A percentile compares a stretch with the other conserved stretches of the same genome.
These are phyloP conservation scores for Cardamine chenopodiifolia DNA, from an alignment of 345 rosid species.

Conservation along the genomic window DNA sequence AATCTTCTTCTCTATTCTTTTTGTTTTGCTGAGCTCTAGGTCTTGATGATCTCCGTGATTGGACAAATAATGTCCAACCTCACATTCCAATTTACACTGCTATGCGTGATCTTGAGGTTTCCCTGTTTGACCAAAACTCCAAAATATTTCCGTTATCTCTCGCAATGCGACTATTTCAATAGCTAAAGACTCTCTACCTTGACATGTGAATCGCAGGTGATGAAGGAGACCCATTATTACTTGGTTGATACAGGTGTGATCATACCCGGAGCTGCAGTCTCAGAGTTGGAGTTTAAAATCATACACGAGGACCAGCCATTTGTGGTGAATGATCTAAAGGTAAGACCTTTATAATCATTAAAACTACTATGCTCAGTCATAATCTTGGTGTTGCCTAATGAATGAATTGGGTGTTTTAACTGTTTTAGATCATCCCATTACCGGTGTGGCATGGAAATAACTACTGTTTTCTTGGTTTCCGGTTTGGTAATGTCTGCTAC, in stretches of 20 bases:
- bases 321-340: slow-evolving; percentile 69
- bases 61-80: slow-evolving; percentile 93
- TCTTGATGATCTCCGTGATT: slow-evolving; percentile 95
- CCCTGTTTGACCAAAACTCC: not conserved
- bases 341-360: slow-evolving; percentile 24
- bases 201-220: slow-evolving; percentile 59
- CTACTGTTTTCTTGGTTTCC: slow-evolving; percentile 90
- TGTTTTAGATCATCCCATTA: slow-evolving; percentile 74
- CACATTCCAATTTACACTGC: slow-evolving; percentile 80
- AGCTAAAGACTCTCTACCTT: slow-evolving; percentile 15
- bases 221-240: slow-evolving; percentile 97
- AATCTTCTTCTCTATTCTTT: slow-evolving; percentile 19
- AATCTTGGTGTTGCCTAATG: slow-evolving; percentile 12
- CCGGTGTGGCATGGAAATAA: slow-evolving; percentile 93
- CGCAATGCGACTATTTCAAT: slow-evolving; percentile 1
- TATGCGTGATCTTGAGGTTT: slow-evolving; percentile 79
- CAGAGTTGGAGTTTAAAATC: slow-evolving; percentile 74
- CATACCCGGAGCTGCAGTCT: slow-evolving; percentile 88
- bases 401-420: slow-evolving; percentile 1
- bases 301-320: slow-evolving; percentile 83
- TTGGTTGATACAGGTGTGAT: slow-evolving; percentile 80
- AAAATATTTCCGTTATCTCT: not conserved
- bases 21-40: slow-evolving; percentile 49
- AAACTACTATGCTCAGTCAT: not conserved
- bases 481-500: slow-evolving; percentile 83